phyloP scores from a whole-genome alignment of 371 early-diverging fungal species.

The Phascolomyces articulosus region DNA sequence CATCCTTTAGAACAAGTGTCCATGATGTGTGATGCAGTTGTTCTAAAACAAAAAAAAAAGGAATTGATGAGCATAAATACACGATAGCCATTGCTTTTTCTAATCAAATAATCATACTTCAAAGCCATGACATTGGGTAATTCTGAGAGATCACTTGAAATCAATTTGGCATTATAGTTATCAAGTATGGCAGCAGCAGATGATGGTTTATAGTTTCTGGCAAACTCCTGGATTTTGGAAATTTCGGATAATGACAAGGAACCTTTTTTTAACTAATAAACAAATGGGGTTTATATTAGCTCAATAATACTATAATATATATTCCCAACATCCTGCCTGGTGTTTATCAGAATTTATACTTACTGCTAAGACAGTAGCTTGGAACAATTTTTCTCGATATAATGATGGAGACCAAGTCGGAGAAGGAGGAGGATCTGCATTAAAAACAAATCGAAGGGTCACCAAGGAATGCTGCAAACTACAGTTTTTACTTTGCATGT shows the following conservation, averaged over 20 bases:
- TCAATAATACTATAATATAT: not conserved
- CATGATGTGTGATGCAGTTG: not conserved
- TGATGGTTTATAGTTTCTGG: not conserved
- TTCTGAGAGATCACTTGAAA: not conserved
- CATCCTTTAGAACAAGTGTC: not conserved
- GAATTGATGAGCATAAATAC: not conserved
- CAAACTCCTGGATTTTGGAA: not conserved
- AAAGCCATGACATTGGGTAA: not conserved
- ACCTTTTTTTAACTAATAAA: not conserved
- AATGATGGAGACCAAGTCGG: not conserved
- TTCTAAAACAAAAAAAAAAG: not conserved
- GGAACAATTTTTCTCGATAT: conserved; percentile 2
- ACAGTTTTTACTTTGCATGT: not conserved
- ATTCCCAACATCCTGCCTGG: too few species aligned
- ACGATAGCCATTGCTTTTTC: not conserved
- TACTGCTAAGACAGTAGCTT: not conserved
- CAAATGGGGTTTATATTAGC: not conserved
- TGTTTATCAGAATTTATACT: not conserved
- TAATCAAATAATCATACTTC: not conserved
- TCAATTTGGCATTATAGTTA: not conserved
- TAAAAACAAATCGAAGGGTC: not conserved
- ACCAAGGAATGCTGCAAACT: not conserved
- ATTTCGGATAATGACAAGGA: not conserved
- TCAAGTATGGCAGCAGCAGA: not conserved
- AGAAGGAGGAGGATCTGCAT: too few species aligned